A percentile compares a stretch with the other conserved stretches of the same genome.
Evolutionary conservation across 495 filamentous ascomycete species (phyloP).

Genomic region (Tuber indicum): DNA sequence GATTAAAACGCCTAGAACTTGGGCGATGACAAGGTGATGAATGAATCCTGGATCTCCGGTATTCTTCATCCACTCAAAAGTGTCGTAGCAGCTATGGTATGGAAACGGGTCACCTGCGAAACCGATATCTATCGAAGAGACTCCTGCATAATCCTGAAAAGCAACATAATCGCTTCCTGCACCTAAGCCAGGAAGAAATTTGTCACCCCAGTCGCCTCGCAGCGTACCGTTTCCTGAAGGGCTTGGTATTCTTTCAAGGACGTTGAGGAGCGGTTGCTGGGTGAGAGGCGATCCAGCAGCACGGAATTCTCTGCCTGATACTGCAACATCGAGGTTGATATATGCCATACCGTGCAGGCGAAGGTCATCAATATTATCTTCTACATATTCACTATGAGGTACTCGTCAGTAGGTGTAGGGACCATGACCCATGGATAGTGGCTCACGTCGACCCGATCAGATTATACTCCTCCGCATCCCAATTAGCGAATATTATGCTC

Average conservation of each 20-base stretch:
- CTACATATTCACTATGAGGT: conserved; percentile 63
- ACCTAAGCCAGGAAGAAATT: conserved; percentile 58
- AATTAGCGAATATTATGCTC: conserved; percentile 88
- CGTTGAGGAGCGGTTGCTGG: conserved; percentile 60
- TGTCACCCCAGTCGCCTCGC: conserved; percentile 62
- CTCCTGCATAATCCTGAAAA: conserved; percentile 91
- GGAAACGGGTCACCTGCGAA: conserved; percentile 67
- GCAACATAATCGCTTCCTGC: conserved; percentile 83
- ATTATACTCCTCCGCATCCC: conserved; percentile 93
- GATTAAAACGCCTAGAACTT: conserved; percentile 75
- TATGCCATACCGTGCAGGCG: conserved; percentile 67
- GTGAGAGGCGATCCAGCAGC: conserved; percentile 76
- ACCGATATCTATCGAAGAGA: conserved; percentile 76
- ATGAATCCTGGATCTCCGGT: conserved; percentile 74
- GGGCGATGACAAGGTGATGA: conserved; percentile 71
- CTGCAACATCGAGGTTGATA: conserved; percentile 84
- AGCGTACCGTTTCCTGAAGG: conserved; percentile 65
- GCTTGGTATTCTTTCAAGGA: conserved; percentile 67
- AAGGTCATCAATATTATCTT: conserved; percentile 54
- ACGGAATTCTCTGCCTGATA: conserved; percentile 64
- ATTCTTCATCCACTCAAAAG: conserved; percentile 73
- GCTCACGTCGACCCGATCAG: conserved; percentile 72
- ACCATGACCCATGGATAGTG: not conserved
- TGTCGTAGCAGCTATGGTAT: conserved; percentile 81
- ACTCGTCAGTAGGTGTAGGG: not conserved